phyloP scores from a whole-genome alignment of 2,329 filamentous ascomycete genomes.

The Xylaria multiplex region DNA sequence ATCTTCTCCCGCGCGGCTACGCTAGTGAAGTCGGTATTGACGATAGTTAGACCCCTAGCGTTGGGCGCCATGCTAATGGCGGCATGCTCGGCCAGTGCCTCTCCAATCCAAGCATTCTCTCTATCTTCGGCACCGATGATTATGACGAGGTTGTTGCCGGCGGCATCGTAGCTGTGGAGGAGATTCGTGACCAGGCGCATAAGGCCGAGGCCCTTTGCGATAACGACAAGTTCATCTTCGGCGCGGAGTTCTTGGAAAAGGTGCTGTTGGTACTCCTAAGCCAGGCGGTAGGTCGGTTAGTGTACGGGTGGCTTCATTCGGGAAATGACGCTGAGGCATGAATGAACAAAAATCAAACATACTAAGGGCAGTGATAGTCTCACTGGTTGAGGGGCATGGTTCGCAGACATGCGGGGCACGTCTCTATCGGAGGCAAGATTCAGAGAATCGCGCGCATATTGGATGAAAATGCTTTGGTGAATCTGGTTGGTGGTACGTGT shows the following conservation, averaged over 20 bases:
- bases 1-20: conserved; percentile 89
- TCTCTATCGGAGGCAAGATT: conserved; percentile 33
- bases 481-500: too few relatives aligned
- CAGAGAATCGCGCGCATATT: conserved; percentile 44
- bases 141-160: conserved; percentile 90
- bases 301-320: background rate
- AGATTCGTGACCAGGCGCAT: conserved; percentile 95
- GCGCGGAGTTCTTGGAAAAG: conserved; percentile 89
- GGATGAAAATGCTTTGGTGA: conserved; percentile 2
- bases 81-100: conserved; percentile 94
- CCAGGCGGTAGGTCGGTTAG: conserved; percentile 14
- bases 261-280: conserved; percentile 88
- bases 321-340: background rate
- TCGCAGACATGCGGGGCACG: conserved; percentile 61
- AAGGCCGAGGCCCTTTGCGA: conserved; percentile 91
- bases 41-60: conserved; percentile 85
- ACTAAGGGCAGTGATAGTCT: conserved; percentile 83
- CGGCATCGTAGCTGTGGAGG: conserved; percentile 94
- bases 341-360: conserved; percentile 43
- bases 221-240: conserved; percentile 92
- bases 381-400: conserved; percentile 72
- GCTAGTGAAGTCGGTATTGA: conserved; percentile 94
- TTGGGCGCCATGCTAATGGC: conserved; percentile 85
- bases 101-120: conserved; percentile 97
- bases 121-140: conserved; percentile 89